These are phyloP conservation scores for Senecio squalidus DNA, from an alignment of 140 eudicot species.

Conservation along the genomic window DNA sequence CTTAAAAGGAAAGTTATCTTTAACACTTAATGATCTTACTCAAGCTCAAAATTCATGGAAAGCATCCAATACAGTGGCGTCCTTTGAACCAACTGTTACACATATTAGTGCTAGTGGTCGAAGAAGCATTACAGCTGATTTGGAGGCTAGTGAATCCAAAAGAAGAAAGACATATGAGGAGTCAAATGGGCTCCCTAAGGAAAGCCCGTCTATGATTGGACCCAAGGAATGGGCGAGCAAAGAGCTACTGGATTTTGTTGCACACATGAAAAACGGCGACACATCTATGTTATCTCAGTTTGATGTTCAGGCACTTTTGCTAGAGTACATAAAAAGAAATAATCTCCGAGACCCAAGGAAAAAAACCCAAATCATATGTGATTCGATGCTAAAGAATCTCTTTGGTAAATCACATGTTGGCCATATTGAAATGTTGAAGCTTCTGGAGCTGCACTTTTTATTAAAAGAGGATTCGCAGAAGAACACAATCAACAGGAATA, in stretches of 20 bases:
- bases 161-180: conserved; percentile 39
- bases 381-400: conserved; percentile 56
- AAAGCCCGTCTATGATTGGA: conserved; percentile 13
- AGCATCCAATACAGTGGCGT: conserved; percentile 23
- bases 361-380: conserved; percentile 82
- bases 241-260: conserved; percentile 71
- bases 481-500: conserved; percentile 32
- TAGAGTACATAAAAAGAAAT: conserved; percentile 73
- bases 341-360: conserved; percentile 76
- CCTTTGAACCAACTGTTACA: conserved; percentile 16
- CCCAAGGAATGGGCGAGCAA: conserved; percentile 42
- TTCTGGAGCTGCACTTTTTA: conserved; percentile 64
- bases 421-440: conserved; percentile 86
- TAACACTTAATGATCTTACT: conserved; percentile 56
- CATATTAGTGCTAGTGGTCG: conserved; percentile 25
- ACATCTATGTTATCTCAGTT: conserved; percentile 61
- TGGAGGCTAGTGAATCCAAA: conserved; percentile 37
- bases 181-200: conserved; percentile 20
- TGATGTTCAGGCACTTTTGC: conserved; percentile 72
- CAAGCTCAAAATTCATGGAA: conserved; percentile 75
- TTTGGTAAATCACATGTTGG: conserved; percentile 78
- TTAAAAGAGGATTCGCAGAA: conserved; percentile 50
- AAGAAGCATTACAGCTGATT: conserved; percentile 31
- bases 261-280: conserved; percentile 83
- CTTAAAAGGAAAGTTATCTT: conserved; percentile 63